Percentiles rank a stretch among this genome's conserved stretches.
These are phyloP conservation scores for Clarireedia homoeocarpa DNA, from an alignment of 2,329 filamentous ascomycete species.

Conservation along the genomic window DNA sequence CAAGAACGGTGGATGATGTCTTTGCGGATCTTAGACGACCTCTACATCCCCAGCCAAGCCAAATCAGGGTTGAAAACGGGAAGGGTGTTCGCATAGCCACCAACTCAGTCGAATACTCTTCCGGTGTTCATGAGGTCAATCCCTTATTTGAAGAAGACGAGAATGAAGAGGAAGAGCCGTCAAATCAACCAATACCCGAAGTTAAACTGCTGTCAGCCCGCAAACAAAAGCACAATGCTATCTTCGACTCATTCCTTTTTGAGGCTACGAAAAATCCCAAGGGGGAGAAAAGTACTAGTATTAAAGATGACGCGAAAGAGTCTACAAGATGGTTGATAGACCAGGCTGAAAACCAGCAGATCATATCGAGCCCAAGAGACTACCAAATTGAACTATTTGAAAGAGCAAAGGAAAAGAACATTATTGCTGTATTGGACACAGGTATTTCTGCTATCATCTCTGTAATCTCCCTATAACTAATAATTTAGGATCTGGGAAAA, in stretches of 20 bases:
- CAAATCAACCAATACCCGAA: slow-evolving; percentile 26
- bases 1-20: slow-evolving; percentile 23
- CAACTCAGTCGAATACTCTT: neutral
- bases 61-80: neutral
- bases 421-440: slow-evolving; percentile 91
- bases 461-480: neutral
- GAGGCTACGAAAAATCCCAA: neutral
- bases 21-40: slow-evolving; percentile 23
- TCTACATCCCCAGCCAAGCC: neutral
- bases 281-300: neutral
- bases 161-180: slow-evolving; percentile 15
- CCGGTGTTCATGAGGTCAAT: neutral
- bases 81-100: neutral
- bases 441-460: slow-evolving; percentile 36
- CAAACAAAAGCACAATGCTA: slow-evolving; percentile 42
- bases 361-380: slow-evolving; percentile 73
- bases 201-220: slow-evolving; percentile 37
- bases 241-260: slow-evolving; percentile 34
- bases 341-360: slow-evolving; percentile 34
- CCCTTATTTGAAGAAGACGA: slow-evolving; percentile 9
- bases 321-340: slow-evolving; percentile 28
- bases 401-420: slow-evolving; percentile 74
- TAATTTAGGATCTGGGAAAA: slow-evolving; percentile 68
- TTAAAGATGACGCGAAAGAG: slow-evolving; percentile 22
- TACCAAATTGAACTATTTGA: slow-evolving; percentile 93